These are phyloP conservation scores for Sistotremastrum niveocremeum DNA, from an alignment of 768 basidiomycete genomes.

Conservation along the genomic window DNA sequence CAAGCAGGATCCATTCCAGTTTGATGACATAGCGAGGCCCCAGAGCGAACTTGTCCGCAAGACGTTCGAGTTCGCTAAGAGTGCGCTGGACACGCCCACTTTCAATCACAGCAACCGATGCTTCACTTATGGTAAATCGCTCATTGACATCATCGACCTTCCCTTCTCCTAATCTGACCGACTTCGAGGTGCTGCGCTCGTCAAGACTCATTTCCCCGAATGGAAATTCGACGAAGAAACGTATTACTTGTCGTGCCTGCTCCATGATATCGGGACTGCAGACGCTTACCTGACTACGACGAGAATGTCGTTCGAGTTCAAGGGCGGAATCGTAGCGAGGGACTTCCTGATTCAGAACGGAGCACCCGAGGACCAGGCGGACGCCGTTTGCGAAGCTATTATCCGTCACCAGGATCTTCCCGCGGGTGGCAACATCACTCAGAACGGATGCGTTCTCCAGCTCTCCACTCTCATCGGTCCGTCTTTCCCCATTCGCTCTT, in stretches of 20 bases:
- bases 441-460: slow-evolving; percentile 36
- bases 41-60: slow-evolving; percentile 25
- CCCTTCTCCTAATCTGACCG: background rate
- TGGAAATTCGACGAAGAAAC: slow-evolving; percentile 37
- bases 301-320: slow-evolving; percentile 45
- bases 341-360: slow-evolving; percentile 30
- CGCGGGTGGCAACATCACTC: slow-evolving; percentile 37
- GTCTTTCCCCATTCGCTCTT: slow-evolving; percentile 4
- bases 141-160: background rate
- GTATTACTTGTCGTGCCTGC: slow-evolving; percentile 35
- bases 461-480: slow-evolving; percentile 34
- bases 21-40: slow-evolving; percentile 29
- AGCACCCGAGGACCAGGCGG: slow-evolving; percentile 35
- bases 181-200: slow-evolving; percentile 31
- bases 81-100: slow-evolving; percentile 29
- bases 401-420: slow-evolving; percentile 34
- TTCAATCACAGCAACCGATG: slow-evolving; percentile 38
- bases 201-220: slow-evolving; percentile 30
- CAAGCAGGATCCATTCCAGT: slow-evolving; percentile 27
- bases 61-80: slow-evolving; percentile 29
- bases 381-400: slow-evolving; percentile 38
- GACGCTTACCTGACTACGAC: slow-evolving; percentile 35
- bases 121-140: slow-evolving; percentile 31
- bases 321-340: slow-evolving; percentile 38
- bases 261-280: slow-evolving; percentile 41